Evolutionary conservation across 2,329 filamentous ascomycete species (phyloP).

Genomic region (Aspergillus novofumigatus): DNA sequence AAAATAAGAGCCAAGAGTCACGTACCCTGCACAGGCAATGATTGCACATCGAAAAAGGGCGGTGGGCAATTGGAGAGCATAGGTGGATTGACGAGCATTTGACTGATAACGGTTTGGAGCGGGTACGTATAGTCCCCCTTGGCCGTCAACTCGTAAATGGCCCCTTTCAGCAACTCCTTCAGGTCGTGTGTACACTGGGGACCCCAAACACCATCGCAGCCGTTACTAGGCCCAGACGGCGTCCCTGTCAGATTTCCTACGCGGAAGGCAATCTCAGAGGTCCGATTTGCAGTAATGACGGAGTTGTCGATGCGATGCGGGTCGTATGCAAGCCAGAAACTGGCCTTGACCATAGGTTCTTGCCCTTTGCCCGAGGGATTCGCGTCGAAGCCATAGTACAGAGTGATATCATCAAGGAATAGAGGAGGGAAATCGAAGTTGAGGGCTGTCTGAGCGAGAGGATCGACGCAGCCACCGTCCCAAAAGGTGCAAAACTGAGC

Average conservation of each 20-base stretch:
- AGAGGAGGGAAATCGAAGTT: conserved; percentile 32
- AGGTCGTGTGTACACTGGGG: conserved; percentile 28
- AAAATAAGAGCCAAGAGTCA: not conserved
- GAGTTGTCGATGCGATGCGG: conserved; percentile 21
- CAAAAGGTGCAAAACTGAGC: conserved; percentile 35
- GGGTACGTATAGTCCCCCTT: conserved; percentile 28
- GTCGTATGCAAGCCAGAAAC: conserved; percentile 36
- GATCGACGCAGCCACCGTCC: conserved; percentile 33
- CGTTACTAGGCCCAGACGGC: conserved; percentile 31
- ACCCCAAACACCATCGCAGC: conserved; percentile 37
- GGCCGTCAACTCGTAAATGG: conserved; percentile 24
- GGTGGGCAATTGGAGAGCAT: conserved; percentile 25
- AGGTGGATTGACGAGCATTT: conserved; percentile 23
- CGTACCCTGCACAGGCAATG: conserved; percentile 32
- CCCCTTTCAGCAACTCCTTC: conserved; percentile 22
- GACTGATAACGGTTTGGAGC: conserved; percentile 25
- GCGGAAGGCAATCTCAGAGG: conserved; percentile 34
- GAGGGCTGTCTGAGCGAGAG: conserved; percentile 35
- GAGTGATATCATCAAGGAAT: conserved; percentile 27
- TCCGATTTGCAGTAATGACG: conserved; percentile 29
- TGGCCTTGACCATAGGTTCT: conserved; percentile 33
- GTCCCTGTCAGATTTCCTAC: conserved; percentile 35
- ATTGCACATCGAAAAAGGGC: conserved; percentile 29
- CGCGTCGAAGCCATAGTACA: conserved; percentile 36
- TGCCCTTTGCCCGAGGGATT: conserved; percentile 26